phyloP scores from a whole-genome alignment of 2,329 filamentous ascomycete genomes.

The Tolypocladium pustulatum region DNA sequence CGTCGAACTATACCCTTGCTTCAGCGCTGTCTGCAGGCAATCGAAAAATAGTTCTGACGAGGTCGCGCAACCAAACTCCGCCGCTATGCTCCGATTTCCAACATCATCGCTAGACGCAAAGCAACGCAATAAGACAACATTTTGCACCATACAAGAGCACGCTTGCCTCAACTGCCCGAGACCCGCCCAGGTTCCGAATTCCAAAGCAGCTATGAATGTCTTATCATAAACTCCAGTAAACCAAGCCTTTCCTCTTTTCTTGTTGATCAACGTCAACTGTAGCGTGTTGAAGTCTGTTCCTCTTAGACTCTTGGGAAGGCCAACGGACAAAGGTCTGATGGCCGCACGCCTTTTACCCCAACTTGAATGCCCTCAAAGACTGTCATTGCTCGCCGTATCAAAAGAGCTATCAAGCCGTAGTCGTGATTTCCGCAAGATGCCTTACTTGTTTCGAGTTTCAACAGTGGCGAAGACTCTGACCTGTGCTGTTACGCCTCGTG shows the following conservation, averaged over 20 bases:
- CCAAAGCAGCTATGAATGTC: not conserved
- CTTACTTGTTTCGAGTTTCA: not conserved
- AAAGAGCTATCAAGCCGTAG: not conserved
- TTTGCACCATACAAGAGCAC: not conserved
- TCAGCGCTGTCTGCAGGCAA: not conserved
- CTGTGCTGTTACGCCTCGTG: not conserved
- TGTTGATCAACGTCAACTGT: not conserved
- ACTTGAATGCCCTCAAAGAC: not conserved
- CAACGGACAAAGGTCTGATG: no score
- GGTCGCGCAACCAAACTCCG: conserved; percentile 1
- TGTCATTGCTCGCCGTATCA: not conserved
- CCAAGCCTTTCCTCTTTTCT: not conserved
- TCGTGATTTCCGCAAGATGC: not conserved
- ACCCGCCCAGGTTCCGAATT: not conserved
- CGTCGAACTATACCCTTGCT: not conserved
- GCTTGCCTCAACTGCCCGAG: not conserved
- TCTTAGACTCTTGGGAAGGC: no score
- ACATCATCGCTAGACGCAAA: not conserved
- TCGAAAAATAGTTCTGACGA: no score
- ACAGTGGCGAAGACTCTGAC: not conserved
- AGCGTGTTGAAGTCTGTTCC: not conserved
- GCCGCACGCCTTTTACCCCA: not conserved
- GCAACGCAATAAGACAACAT: not conserved
- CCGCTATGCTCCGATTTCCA: not conserved
- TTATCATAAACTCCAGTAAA: not conserved